These are phyloP conservation scores for Tetrastigma voinierianum DNA, from an alignment of 164 flowering plant genomes.

Conservation along the genomic window DNA sequence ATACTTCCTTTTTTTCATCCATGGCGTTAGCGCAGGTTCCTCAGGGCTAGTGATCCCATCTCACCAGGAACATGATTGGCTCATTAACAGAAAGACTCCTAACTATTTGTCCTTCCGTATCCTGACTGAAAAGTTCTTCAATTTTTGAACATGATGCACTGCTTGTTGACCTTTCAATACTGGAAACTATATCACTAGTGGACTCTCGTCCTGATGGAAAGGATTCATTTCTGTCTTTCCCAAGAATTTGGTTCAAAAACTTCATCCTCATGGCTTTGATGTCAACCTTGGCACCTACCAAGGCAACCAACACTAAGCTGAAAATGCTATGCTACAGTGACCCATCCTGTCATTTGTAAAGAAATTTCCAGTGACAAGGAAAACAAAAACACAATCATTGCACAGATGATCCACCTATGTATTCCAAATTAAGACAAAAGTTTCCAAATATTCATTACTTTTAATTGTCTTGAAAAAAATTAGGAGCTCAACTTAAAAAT, in stretches of 20 bases:
- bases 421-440: too few relatives aligned
- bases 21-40: constrained; percentile 78
- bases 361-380: too few relatives aligned
- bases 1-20: constrained; percentile 79
- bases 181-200: constrained; percentile 8
- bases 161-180: constrained; percentile 26
- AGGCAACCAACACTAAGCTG: background rate
- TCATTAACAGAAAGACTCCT: constrained; percentile 27
- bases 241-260: constrained; percentile 53
- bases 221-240: constrained; percentile 36
- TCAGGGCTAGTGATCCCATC: constrained; percentile 57
- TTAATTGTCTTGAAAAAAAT: too few relatives aligned
- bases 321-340: background rate
- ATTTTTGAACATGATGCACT: constrained; percentile 43
- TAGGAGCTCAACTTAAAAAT: too few relatives aligned
- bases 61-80: constrained; percentile 21
- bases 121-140: constrained; percentile 23
- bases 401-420: too few relatives aligned
- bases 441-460: too few relatives aligned
- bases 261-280: constrained; percentile 55
- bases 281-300: constrained; percentile 50
- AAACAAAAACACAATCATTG: too few relatives aligned
- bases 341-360: too few relatives aligned
- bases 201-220: constrained; percentile 26
- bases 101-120: constrained; percentile 29